These are phyloP conservation scores for Capsicum rhomboideum DNA, from an alignment of 257 asterid species.

Conservation along the genomic window DNA sequence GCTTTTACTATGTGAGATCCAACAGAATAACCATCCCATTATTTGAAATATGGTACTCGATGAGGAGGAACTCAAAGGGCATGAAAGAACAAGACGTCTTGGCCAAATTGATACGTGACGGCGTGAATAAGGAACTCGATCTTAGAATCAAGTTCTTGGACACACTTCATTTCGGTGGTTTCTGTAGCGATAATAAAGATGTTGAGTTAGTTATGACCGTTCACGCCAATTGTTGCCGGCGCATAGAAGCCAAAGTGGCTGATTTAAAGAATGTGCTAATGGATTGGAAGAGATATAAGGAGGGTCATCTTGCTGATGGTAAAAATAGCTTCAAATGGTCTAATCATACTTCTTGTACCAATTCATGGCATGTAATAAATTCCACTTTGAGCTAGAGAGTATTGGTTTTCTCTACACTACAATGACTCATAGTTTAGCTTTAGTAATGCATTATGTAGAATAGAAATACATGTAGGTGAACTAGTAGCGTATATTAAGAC, in stretches of 20 bases:
- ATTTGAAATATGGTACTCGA: conserved; percentile 45
- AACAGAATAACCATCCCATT: conserved; percentile 39
- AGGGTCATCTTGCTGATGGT: background rate
- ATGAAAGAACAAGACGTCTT: conserved; percentile 69
- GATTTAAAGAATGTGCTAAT: conserved; percentile 42
- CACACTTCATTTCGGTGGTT: conserved; percentile 48
- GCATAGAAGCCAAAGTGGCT: conserved; percentile 44
- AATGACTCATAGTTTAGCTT: background rate
- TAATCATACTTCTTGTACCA: background rate
- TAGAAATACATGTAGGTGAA: background rate
- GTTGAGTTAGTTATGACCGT: conserved; percentile 31
- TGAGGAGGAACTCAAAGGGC: conserved; percentile 25
- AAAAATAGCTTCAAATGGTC: conserved; percentile 10
- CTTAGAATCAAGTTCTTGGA: conserved; percentile 25
- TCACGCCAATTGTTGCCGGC: conserved; percentile 68
- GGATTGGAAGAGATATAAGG: conserved; percentile 52
- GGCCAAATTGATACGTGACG: conserved; percentile 11
- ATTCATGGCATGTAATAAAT: conserved; percentile 11
- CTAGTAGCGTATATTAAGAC: background rate
- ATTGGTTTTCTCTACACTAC: background rate
- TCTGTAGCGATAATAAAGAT: conserved; percentile 35
- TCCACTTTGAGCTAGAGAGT: background rate
- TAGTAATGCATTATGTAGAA: background rate
- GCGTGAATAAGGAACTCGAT: conserved; percentile 8
- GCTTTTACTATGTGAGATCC: conserved; percentile 47